phyloP scores from a whole-genome alignment of 495 filamentous ascomycete species.

The Penicillium coffeae region DNA sequence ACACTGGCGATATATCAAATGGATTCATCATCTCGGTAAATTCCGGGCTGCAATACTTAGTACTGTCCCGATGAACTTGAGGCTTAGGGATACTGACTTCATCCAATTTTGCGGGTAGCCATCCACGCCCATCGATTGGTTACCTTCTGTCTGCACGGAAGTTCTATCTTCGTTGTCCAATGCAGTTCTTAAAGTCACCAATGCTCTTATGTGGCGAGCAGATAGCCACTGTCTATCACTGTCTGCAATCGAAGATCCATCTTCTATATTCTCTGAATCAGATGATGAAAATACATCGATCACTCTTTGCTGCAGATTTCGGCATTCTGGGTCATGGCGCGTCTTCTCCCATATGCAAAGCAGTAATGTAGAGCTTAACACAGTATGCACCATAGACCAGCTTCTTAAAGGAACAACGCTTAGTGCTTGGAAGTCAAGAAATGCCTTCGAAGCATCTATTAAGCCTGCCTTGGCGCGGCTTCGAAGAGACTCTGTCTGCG shows the following conservation, averaged over 20 bases:
- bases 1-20: conserved; percentile 25
- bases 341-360: conserved; percentile 41
- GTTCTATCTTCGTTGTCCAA: conserved; percentile 14
- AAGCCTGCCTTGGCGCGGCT: conserved; percentile 25
- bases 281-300: conserved; percentile 33
- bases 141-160: conserved; percentile 5
- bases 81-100: too few relatives aligned
- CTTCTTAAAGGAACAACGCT: conserved; percentile 31
- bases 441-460: conserved; percentile 29
- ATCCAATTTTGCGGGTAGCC: too few relatives aligned
- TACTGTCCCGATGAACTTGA: too few relatives aligned
- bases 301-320: conserved; percentile 28
- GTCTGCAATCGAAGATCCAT: conserved; percentile 6
- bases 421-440: conserved; percentile 33
- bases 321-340: conserved; percentile 30
- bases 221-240: conserved; percentile 32
- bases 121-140: too few relatives aligned
- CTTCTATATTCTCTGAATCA: conserved; percentile 12
- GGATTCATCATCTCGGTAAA: conserved; percentile 12
- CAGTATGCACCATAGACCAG: conserved; percentile 41
- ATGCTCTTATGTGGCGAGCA: conserved; percentile 29
- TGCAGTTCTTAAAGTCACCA: conserved; percentile 27
- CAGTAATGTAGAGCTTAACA: conserved; percentile 33
- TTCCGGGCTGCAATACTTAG: too few relatives aligned
- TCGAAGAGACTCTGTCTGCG: conserved; percentile 16